phyloP scores from a whole-genome alignment of 495 filamentous ascomycete species.

The Glutinoglossum americanum region DNA sequence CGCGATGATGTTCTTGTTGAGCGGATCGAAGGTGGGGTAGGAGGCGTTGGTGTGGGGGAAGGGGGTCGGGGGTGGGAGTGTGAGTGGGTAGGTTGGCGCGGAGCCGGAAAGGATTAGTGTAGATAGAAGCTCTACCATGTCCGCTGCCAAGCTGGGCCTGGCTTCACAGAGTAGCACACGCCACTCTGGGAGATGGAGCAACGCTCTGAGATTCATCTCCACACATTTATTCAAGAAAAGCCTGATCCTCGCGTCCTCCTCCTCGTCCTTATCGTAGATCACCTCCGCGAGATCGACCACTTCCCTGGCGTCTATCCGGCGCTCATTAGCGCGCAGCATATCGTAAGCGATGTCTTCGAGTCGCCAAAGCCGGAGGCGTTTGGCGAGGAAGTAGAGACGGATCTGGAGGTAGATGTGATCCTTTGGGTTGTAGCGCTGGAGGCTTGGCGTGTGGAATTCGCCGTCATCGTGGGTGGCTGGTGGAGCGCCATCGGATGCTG shows the following conservation, averaged over 20 bases:
- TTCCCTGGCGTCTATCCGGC: not conserved
- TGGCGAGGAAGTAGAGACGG: slow-evolving; percentile 1
- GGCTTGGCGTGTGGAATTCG: not conserved
- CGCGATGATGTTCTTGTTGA: not conserved
- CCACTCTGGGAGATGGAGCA: not conserved
- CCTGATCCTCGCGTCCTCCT: not conserved
- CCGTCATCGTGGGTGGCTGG: not conserved
- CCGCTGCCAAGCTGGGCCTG: not conserved
- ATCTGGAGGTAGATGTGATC: not conserved
- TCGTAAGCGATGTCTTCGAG: slow-evolving; percentile 1
- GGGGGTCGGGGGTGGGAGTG: not conserved
- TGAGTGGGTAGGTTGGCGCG: not conserved
- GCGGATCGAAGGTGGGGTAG: not conserved
- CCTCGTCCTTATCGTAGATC: not conserved
- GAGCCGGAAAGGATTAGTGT: not conserved
- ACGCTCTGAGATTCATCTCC: not conserved
- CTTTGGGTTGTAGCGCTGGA: not conserved
- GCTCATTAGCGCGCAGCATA: not conserved
- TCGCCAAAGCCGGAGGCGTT: not conserved
- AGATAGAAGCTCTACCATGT: slow-evolving; percentile 1
- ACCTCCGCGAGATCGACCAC: not conserved
- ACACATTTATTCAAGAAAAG: not conserved
- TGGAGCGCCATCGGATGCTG: not conserved
- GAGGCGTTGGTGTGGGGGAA: not conserved
- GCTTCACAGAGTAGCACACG: not conserved